Conservation (phyloP, 2,329 filamentous ascomycete species). For the Arthrinium puccinioides region DNA sequence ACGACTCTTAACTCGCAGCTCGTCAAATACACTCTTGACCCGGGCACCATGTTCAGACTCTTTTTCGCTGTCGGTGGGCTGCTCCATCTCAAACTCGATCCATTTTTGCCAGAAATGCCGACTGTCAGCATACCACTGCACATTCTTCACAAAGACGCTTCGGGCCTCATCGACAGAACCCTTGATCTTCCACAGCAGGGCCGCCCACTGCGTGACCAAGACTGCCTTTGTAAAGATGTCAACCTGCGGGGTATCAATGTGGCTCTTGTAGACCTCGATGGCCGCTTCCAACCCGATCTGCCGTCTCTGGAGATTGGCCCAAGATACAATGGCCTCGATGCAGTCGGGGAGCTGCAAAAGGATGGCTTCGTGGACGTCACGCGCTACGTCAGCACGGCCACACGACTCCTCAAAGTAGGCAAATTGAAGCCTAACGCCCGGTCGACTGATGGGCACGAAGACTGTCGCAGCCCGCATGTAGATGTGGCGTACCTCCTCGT, state of each 20-base stretch:
- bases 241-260: constrained; percentile 66
- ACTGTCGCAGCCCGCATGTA: constrained; percentile 80
- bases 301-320: constrained; percentile 79
- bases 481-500: constrained; percentile 86
- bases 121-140: constrained; percentile 79
- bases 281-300: constrained; percentile 79
- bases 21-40: constrained; percentile 74
- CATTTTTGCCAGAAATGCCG: constrained; percentile 85
- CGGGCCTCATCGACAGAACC: constrained; percentile 75
- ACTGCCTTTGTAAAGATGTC: constrained; percentile 78
- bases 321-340: constrained; percentile 79
- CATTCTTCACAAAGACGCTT: constrained; percentile 73
- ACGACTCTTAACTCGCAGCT: constrained; percentile 65
- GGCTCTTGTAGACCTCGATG: constrained; percentile 72
- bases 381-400: constrained; percentile 68
- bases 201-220: constrained; percentile 82
- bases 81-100: constrained; percentile 80
- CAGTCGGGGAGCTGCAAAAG: constrained; percentile 71
- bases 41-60: constrained; percentile 61
- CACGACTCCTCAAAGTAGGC: constrained; percentile 90
- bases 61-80: constrained; percentile 59
- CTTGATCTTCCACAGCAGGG: constrained; percentile 80
- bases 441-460: constrained; percentile 80
- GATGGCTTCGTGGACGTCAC: constrained; percentile 78
- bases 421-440: constrained; percentile 80